These are phyloP conservation scores for Moniliophthora roreri DNA, from an alignment of 1,284 basidiomycete genomes.

Conservation along the genomic window DNA sequence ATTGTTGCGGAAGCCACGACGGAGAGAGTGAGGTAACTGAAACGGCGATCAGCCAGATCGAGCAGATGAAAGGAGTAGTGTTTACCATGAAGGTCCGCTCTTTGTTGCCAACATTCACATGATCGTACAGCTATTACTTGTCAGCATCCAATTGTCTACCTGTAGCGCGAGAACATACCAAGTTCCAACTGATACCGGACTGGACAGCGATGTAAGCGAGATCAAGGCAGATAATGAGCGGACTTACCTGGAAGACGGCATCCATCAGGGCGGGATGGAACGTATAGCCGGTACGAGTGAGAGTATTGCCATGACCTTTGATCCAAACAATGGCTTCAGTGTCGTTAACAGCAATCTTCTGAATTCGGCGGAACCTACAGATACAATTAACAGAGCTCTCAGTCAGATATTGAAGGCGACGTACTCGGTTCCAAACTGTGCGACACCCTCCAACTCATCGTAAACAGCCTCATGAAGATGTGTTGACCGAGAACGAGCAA, in stretches of 20 bases:
- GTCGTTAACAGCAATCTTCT: slow-evolving; percentile 1
- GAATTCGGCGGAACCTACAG: slow-evolving; percentile 1
- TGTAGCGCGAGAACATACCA: not conserved
- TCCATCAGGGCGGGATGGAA: slow-evolving; percentile 7
- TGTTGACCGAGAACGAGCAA: slow-evolving; percentile 11
- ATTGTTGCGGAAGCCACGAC: slow-evolving; percentile 19
- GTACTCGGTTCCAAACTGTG: slow-evolving; percentile 21
- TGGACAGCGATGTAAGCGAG: not conserved
- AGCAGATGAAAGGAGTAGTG: not conserved
- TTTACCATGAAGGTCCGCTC: slow-evolving; percentile 3
- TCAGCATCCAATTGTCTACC: not conserved
- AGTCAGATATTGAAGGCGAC: not conserved
- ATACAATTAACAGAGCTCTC: not conserved
- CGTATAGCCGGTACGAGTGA: slow-evolving; percentile 2
- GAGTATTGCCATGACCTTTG: slow-evolving; percentile 2
- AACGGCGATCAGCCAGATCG: not conserved
- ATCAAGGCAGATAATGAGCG: not conserved
- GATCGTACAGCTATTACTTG: not conserved
- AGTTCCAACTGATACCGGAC: not conserved
- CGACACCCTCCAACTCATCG: slow-evolving; percentile 7
- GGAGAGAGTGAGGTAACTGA: slow-evolving; percentile 19
- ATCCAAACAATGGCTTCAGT: slow-evolving; percentile 1
- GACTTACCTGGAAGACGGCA: slow-evolving; percentile 5
- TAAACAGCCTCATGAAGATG: slow-evolving; percentile 14
- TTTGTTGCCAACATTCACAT: not conserved